Conservation (phyloP, 441 rosid genomes). For the Gossypium davidsonii region DNA sequence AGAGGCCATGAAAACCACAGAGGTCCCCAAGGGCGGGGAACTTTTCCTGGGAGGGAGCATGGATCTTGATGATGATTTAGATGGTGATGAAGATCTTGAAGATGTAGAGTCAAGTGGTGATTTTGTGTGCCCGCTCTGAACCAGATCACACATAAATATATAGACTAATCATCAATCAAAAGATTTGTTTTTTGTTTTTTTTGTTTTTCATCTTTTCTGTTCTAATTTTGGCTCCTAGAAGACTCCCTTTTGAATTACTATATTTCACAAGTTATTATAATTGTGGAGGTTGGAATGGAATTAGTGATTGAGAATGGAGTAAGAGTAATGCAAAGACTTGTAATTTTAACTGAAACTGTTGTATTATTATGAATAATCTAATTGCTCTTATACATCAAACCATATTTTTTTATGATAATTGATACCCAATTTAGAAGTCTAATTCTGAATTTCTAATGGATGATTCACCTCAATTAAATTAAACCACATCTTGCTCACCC, state of each 20-base stretch:
- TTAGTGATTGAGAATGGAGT: neutral
- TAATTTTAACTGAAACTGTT: neutral
- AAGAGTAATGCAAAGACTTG: neutral
- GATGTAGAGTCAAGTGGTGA: conserved; percentile 51
- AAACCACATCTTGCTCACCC: too few species aligned
- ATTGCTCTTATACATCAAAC: neutral
- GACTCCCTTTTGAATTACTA: neutral
- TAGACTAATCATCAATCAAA: neutral
- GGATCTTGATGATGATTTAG: conserved; percentile 44
- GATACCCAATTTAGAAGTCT: too few species aligned
- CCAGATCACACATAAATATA: neutral
- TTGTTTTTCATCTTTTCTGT: too few species aligned
- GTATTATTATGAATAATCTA: neutral
- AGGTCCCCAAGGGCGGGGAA: conserved; percentile 22
- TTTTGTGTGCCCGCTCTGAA: conserved; percentile 40
- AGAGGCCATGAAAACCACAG: conserved; percentile 39
- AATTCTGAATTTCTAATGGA: too few species aligned
- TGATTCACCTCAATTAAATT: too few species aligned
- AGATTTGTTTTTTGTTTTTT: neutral
- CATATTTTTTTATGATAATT: too few species aligned
- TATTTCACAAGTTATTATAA: neutral
- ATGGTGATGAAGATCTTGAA: conserved; percentile 40
- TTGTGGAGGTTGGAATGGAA: too few species aligned
- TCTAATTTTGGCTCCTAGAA: neutral
- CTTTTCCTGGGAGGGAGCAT: conserved; percentile 35